These are phyloP conservation scores for Spatholobus suberectus DNA, from an alignment of 306 rosid genomes.

Conservation along the genomic window DNA sequence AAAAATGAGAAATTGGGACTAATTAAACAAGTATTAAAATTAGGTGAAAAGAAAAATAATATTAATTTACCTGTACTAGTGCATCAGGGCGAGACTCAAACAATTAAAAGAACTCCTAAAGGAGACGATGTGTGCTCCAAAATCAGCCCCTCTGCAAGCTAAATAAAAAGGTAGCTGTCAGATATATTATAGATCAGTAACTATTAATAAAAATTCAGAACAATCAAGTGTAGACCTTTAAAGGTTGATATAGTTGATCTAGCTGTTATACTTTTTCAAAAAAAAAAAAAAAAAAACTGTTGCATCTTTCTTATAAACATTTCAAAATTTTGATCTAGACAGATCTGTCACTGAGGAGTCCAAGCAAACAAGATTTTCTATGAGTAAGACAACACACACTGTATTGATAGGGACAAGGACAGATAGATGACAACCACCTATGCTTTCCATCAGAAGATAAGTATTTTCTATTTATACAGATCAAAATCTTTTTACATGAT, in stretches of 20 bases:
- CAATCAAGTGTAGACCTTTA: constrained; percentile 8
- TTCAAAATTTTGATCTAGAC: constrained; percentile 33
- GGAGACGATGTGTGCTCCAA: constrained; percentile 96
- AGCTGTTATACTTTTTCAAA: neutral
- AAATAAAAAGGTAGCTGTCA: constrained; percentile 44
- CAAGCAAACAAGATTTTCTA: constrained; percentile 17
- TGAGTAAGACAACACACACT: neutral
- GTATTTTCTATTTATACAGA: neutral
- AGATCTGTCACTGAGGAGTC: neutral
- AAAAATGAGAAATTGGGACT: neutral
- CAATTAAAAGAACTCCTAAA: constrained; percentile 89
- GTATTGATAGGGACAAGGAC: constrained; percentile 34
- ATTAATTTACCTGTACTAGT: constrained; percentile 76
- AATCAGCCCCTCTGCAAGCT: constrained; percentile 92
- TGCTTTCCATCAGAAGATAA: neutral
- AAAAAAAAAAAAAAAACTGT: neutral
- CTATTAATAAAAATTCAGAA: no score
- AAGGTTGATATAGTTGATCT: neutral
- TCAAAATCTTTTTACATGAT: constrained; percentile 10
- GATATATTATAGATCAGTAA: no score
- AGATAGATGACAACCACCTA: neutral
- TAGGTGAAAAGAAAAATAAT: neutral
- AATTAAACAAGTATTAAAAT: neutral
- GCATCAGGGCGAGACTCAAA: constrained; percentile 98
- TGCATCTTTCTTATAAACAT: neutral